Conservation (phyloP, 176 grass and related monocot genomes). For the Aegilops speltoides region DNA sequence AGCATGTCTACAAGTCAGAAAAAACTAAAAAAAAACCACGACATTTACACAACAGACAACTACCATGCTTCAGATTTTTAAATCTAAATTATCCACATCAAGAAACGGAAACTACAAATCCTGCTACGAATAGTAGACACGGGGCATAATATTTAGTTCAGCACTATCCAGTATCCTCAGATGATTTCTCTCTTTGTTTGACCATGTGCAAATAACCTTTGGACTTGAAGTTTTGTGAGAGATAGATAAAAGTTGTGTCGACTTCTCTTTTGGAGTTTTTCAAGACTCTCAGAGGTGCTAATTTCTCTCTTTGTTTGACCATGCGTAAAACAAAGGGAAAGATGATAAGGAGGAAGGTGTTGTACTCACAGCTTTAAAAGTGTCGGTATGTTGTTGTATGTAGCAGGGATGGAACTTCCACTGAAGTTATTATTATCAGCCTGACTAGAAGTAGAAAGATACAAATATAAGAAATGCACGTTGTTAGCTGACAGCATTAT, state of each 20-base stretch:
- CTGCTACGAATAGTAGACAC: background rate
- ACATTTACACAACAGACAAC: too few relatives aligned
- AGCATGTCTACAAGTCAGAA: background rate
- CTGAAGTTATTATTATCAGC: slow-evolving; percentile 97
- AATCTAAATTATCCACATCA: background rate
- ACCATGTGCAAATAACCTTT: background rate
- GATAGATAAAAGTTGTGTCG: background rate
- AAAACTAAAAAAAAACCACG: background rate
- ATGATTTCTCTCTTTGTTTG: background rate
- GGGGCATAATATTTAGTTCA: background rate
- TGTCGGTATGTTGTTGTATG: slow-evolving; percentile 57
- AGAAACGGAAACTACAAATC: background rate
- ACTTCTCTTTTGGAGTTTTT: background rate
- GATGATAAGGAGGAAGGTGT: background rate
- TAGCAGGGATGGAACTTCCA: slow-evolving; percentile 72
- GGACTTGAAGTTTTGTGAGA: background rate
- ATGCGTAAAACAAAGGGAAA: background rate
- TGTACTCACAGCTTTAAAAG: slow-evolving; percentile 91
- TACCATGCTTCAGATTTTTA: too few relatives aligned
- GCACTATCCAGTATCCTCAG: background rate
- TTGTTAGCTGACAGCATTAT: background rate
- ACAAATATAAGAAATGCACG: slow-evolving; percentile 25
- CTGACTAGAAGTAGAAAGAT: slow-evolving; percentile 64
- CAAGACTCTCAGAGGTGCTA: background rate
- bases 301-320: background rate